Conservation (phyloP, 176 grass and related monocot species). For the Carex pumila region DNA sequence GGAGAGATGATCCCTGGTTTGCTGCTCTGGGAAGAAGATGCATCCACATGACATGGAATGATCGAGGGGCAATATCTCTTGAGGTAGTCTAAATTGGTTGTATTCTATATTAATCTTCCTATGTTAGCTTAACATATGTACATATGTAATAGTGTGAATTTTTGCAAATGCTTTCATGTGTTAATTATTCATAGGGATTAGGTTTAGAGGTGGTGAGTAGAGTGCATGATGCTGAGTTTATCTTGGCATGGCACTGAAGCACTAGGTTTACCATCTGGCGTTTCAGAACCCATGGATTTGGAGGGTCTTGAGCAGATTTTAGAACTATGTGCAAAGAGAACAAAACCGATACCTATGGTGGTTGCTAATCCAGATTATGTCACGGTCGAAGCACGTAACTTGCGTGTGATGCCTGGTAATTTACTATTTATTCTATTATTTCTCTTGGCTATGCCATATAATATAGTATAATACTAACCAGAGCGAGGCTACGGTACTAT, state of each 20-base stretch:
- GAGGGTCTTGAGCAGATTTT: conserved; percentile 67
- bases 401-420: conserved; percentile 86
- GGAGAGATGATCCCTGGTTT: conserved; percentile 88
- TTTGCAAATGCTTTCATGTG: background rate
- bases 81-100: conserved; percentile 34
- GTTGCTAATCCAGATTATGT: conserved; percentile 98
- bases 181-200: conserved; percentile 41
- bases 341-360: conserved; percentile 74
- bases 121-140: background rate
- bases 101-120: background rate
- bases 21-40: conserved; percentile 68
- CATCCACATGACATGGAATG: conserved; percentile 77
- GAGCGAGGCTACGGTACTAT: too few relatives aligned
- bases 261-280: conserved; percentile 63
- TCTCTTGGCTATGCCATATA: background rate
- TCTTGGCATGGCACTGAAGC: conserved; percentile 96
- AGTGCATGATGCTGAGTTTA: conserved; percentile 77
- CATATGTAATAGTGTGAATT: background rate
- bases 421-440: conserved; percentile 1
- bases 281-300: conserved; percentile 47
- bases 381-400: conserved; percentile 77
- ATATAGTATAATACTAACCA: background rate
- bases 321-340: conserved; percentile 43
- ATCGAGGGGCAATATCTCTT: conserved; percentile 79
- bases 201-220: conserved; percentile 68